phyloP scores from a whole-genome alignment of 73 alveolate species.

The Paramecium sonneborni region DNA sequence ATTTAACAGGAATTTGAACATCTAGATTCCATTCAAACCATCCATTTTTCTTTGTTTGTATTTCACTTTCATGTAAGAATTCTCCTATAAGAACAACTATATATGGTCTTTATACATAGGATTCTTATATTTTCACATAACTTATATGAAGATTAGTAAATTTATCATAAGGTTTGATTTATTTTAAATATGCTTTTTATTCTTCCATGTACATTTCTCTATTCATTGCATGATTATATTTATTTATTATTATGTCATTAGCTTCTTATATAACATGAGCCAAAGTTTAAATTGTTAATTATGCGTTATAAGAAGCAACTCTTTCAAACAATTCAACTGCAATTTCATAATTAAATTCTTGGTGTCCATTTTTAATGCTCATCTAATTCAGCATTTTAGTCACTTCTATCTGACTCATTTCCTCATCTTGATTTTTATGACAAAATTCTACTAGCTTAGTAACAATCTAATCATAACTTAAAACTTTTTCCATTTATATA shows the following conservation, averaged over 20 bases:
- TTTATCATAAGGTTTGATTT: neutral
- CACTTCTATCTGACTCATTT: neutral
- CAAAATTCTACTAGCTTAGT: neutral
- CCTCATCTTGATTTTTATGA: neutral
- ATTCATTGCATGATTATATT: neutral
- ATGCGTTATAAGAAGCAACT: neutral
- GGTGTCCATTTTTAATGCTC: neutral
- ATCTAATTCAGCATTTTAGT: neutral
- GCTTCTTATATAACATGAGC: constrained; percentile 14
- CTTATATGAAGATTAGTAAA: neutral
- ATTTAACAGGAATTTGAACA: neutral
- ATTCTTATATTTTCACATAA: neutral
- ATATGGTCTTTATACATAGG: neutral
- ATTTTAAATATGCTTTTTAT: neutral
- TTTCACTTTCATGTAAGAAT: neutral
- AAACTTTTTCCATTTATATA: neutral
- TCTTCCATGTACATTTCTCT: neutral
- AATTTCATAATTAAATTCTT: constrained; percentile 44
- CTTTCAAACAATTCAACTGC: constrained; percentile 54
- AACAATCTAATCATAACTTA: neutral
- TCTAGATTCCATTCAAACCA: constrained; percentile 25
- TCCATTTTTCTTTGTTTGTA: neutral
- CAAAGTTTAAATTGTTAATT: neutral
- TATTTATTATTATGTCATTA: neutral
- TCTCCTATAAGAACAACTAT: neutral